Conservation (phyloP, 352 stramenopile species). For the Detonula confervacea region DNA sequence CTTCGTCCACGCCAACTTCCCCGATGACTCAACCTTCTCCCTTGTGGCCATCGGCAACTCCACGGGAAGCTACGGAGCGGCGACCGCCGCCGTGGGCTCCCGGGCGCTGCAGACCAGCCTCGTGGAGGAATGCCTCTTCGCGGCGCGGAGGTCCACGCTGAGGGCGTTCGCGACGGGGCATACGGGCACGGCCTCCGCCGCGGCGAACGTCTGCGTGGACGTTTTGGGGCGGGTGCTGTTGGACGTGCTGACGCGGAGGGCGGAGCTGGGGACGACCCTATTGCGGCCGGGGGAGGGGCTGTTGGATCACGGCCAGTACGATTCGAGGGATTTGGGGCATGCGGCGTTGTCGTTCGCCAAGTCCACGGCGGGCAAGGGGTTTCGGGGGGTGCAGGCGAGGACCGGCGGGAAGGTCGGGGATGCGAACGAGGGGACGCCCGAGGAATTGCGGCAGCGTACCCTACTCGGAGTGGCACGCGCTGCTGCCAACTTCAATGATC, state of each 20-base stretch:
- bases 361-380: slow-evolving; percentile 50
- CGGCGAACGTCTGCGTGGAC: slow-evolving; percentile 74
- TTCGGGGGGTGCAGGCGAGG: slow-evolving; percentile 42
- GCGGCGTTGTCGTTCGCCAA: slow-evolving; percentile 55
- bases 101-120: slow-evolving; percentile 74
- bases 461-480: slow-evolving; percentile 68
- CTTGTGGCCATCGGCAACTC: slow-evolving; percentile 22
- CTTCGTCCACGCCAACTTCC: slow-evolving; percentile 56
- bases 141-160: slow-evolving; percentile 66
- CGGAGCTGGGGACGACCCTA: slow-evolving; percentile 64
- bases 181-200: slow-evolving; percentile 70
- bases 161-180: slow-evolving; percentile 84
- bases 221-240: slow-evolving; percentile 66
- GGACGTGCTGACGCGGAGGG: slow-evolving; percentile 65
- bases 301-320: slow-evolving; percentile 53
- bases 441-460: slow-evolving; percentile 46
- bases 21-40: slow-evolving; percentile 52
- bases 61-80: slow-evolving; percentile 1
- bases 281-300: slow-evolving; percentile 81
- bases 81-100: background rate
- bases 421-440: slow-evolving; percentile 42
- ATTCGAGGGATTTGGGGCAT: background rate
- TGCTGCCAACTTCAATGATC: slow-evolving; percentile 82
- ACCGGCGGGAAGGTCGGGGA: slow-evolving; percentile 26
- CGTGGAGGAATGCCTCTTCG: slow-evolving; percentile 80